Base-by-base conservation (phyloP, 228 moss, liverwort and hornwort species). In the Sphagnum fallax region DNA sequence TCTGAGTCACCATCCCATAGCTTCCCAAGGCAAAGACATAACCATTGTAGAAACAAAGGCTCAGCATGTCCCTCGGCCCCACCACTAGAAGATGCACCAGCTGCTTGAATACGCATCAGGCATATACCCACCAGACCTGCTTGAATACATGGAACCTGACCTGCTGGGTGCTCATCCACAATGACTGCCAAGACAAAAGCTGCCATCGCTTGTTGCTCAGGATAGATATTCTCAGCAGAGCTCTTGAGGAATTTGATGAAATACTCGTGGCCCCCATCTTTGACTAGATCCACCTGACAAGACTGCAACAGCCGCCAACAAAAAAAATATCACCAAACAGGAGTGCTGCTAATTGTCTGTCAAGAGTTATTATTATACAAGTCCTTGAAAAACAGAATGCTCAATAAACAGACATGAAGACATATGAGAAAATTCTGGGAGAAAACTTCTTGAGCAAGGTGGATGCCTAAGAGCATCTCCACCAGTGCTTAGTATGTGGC, bases 161-260 rank as follows among this genome's bases (percentile, higher is more conserved):
- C 86, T 48, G 79, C 67, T 5, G 77, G 77, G 70, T 86, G 80
- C 60, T 75, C 77, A 68, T 86, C 86, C 4, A 82, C 82, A 65
- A 86, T 79, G 48, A 86, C 86, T 16, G 86, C 79, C 4, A 86
- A 73, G 10, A 86, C 82, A 73, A 86, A 86, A 49, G 86, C 86
- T 66, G 86, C 86, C 86, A 86, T 86, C 0, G 86, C 82, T 47
- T 80, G 78, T 72, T 82, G 86, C 77, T 86, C 86, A 16, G 80
- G 72, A 60, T 73, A 73, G 16, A 86, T 77, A 69, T 86, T 82
- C 32, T 32, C 32, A 32, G 32, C 32, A 6, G 72, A 77, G 65
- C 86, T 86, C 13, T 86, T 79, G 5, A 86, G 66, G 64, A 86
- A 86, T 63, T 81, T 86, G 70, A 86, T 81, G 72, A 86, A 86